phyloP scores from a whole-genome alignment of 1,139 yeast species.

The Yamadazyma aaseri region DNA sequence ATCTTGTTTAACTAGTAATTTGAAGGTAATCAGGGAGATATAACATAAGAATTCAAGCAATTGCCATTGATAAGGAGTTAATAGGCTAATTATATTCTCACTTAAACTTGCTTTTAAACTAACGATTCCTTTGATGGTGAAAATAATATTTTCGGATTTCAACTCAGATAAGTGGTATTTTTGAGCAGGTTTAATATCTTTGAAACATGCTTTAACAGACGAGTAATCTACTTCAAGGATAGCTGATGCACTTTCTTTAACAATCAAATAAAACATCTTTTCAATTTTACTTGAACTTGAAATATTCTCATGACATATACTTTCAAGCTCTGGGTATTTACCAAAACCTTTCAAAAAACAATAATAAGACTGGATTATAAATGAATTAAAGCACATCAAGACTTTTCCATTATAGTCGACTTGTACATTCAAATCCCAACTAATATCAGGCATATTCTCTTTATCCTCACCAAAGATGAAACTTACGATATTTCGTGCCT shows the following conservation, averaged over 20 bases:
- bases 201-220: not conserved
- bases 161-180: constrained; percentile 1
- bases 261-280: constrained; percentile 4
- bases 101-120: constrained; percentile 1
- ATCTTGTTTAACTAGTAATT: constrained; percentile 6
- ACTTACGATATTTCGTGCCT: constrained; percentile 17
- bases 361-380: constrained; percentile 12
- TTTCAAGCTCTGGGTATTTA: constrained; percentile 5
- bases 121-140: constrained; percentile 5
- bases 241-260: constrained; percentile 3
- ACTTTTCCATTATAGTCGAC: constrained; percentile 12
- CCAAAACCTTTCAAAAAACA: constrained; percentile 15
- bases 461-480: constrained; percentile 13
- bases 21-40: constrained; percentile 9
- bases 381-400: constrained; percentile 20
- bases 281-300: constrained; percentile 6
- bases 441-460: constrained; percentile 8
- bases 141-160: not conserved
- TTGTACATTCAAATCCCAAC: constrained; percentile 1
- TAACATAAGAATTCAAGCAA: constrained; percentile 13
- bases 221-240: constrained; percentile 4
- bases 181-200: not conserved
- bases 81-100: not conserved
- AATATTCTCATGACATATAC: constrained; percentile 1
- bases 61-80: constrained; percentile 14